These are phyloP conservation scores for Phytopythium cucurbitacearum DNA, from an alignment of 352 stramenopile species.

Conservation along the genomic window DNA sequence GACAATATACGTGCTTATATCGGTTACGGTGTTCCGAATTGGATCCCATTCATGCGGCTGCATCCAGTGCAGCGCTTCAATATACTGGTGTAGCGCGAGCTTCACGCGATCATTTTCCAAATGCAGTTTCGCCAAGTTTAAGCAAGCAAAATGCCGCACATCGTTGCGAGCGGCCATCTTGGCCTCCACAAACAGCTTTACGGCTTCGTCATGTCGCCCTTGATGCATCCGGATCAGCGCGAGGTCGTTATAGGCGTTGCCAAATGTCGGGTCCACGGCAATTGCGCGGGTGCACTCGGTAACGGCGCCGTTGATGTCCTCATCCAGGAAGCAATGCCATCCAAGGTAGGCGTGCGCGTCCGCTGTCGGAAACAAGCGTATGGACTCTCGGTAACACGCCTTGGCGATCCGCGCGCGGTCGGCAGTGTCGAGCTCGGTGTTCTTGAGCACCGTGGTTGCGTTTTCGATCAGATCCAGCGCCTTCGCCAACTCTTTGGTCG, in stretches of 20 bases:
- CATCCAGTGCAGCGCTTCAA: slow-evolving; percentile 75
- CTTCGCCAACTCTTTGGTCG: background rate
- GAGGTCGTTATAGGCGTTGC: slow-evolving; percentile 74
- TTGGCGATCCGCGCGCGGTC: slow-evolving; percentile 59
- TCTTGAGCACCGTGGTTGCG: slow-evolving; percentile 38
- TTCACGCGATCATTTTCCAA: slow-evolving; percentile 64
- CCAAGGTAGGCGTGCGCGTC: slow-evolving; percentile 66
- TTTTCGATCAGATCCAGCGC: slow-evolving; percentile 58
- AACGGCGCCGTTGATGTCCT: slow-evolving; percentile 44
- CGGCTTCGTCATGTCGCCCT: slow-evolving; percentile 47
- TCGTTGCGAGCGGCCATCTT: slow-evolving; percentile 60
- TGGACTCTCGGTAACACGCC: slow-evolving; percentile 62
- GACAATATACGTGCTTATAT: slow-evolving; percentile 23
- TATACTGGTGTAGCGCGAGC: slow-evolving; percentile 66
- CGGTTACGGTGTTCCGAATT: slow-evolving; percentile 65
- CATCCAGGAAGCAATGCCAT: slow-evolving; percentile 64
- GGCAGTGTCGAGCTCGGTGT: slow-evolving; percentile 29
- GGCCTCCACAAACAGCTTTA: slow-evolving; percentile 55
- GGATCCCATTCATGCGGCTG: slow-evolving; percentile 31
- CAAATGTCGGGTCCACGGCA: slow-evolving; percentile 58
- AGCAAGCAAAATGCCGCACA: slow-evolving; percentile 58
- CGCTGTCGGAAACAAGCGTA: slow-evolving; percentile 59
- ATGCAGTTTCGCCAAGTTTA: slow-evolving; percentile 62
- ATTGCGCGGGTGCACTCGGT: slow-evolving; percentile 59
- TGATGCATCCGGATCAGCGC: slow-evolving; percentile 59